These are phyloP conservation scores for Neurospora tetraspora DNA, from an alignment of 495 filamentous ascomycete species.

Conservation along the genomic window DNA sequence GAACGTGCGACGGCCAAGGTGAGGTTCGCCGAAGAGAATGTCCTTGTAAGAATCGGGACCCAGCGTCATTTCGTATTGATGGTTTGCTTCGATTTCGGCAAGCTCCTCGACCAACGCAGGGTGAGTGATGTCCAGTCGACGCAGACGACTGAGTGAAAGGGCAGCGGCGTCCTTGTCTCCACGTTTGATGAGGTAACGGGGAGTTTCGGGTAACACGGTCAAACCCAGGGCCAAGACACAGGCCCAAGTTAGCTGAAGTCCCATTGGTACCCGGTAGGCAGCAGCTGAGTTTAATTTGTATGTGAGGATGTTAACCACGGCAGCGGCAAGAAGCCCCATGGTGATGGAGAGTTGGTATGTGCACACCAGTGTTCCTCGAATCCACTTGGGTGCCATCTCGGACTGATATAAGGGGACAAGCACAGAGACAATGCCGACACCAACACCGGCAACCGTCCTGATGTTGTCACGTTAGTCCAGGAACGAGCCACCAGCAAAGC, in stretches of 20 bases:
- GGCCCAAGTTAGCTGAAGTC: conserved; percentile 78
- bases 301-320: conserved; percentile 72
- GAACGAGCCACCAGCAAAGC: background rate
- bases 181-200: conserved; percentile 76
- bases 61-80: conserved; percentile 75
- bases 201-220: conserved; percentile 73
- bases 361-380: conserved; percentile 83
- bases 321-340: conserved; percentile 69
- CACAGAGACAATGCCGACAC: conserved; percentile 76
- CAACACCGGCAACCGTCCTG: conserved; percentile 63
- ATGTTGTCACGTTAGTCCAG: conserved; percentile 2
- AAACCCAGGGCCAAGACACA: conserved; percentile 65
- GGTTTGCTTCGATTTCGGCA: conserved; percentile 79
- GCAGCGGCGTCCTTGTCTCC: conserved; percentile 60
- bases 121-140: conserved; percentile 67
- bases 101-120: conserved; percentile 68
- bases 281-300: conserved; percentile 49
- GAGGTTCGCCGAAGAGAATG: conserved; percentile 50
- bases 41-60: conserved; percentile 67
- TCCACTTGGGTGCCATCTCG: conserved; percentile 83
- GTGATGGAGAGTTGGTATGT: conserved; percentile 90
- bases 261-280: conserved; percentile 78
- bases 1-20: conserved; percentile 44
- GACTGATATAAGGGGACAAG: conserved; percentile 83
- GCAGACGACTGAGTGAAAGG: conserved; percentile 62